Evolutionary conservation across 139 green algal species (phyloP), one percentile per base, ranked within the genome.

Genomic region (Gonium pectorale): DNA sequence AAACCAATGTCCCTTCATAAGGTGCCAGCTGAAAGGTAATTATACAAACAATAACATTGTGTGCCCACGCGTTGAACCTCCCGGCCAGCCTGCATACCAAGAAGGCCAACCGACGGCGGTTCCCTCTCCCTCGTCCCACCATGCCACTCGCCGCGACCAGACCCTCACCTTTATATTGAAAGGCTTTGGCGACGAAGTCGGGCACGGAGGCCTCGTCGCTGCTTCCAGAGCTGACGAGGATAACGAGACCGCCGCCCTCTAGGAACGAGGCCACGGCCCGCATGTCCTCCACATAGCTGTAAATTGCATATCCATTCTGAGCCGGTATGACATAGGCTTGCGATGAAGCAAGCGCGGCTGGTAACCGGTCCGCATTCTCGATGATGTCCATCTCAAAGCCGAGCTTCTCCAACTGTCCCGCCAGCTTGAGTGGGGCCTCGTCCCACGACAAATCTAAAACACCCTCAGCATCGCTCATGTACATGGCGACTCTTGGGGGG

Each of bases 101-200:
- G n/a, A n/a, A n/a, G n/a, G n/a, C n/a, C n/a, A n/a, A n/a, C n/a
- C n/a, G n/a, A n/a, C n/a, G n/a, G n/a, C n/a, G n/a, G n/a, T n/a
- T n/a, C n/a, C n/a, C n/a, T n/a, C n/a, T n/a, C n/a, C n/a, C n/a
- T n/a, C n/a, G n/a, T n/a, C n/a, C n/a, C n/a, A n/a, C n/a, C n/a
- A n/a, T n/a, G n/a, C n/a, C n/a, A n/a, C n/a, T n/a, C n/a, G n/a
- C n/a, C n/a, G n/a, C n/a, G n/a, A n/a, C n/a, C n/a, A n/a, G n/a
- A n/a, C n/a, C n/a, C n/a, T n/a, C 27, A 80, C 71, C 71, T 35
- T 80, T 51, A 19, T 67, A 80, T 31, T 59, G 19, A 7, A 80
- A 24, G 4, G 71, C 51, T 37, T 80, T 67, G n/a, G 71, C 17
- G 27, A 80, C 71, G 71, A 80, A 80, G 5, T 51, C 35, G 35